Percentiles rank a stretch among this genome's conserved stretches.
phyloP scores from a whole-genome alignment of 768 basidiomycete genomes.

The Termitomyces titanicus region DNA sequence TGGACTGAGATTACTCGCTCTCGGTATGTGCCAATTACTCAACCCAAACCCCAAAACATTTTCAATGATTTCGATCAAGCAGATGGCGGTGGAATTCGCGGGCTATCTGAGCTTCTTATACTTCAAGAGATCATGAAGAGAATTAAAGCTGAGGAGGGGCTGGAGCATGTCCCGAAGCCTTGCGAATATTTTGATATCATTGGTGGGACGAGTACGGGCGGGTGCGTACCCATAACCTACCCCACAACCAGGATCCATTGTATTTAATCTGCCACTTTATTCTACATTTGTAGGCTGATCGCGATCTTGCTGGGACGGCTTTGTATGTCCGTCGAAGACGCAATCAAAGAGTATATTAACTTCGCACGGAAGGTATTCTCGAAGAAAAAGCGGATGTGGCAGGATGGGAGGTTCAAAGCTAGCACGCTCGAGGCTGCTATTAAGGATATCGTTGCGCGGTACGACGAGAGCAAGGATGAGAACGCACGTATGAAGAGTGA shows the following conservation, averaged over 20 bases:
- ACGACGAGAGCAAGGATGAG: background rate
- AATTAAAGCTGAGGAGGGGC: too few species aligned
- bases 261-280: background rate
- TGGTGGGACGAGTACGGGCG: too few species aligned
- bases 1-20: too few species aligned
- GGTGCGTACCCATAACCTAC: too few species aligned
- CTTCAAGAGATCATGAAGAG: too few species aligned
- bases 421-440: background rate
- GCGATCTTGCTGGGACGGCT: slow-evolving; percentile 24
- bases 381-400: background rate
- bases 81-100: too few species aligned
- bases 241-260: background rate
- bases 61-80: too few species aligned
- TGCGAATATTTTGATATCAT: too few species aligned
- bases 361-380: slow-evolving; percentile 8
- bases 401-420: slow-evolving; percentile 4
- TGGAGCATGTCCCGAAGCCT: too few species aligned
- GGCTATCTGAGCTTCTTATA: too few species aligned
- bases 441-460: background rate
- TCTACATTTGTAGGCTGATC: slow-evolving; percentile 9
- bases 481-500: slow-evolving; percentile 1
- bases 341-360: slow-evolving; percentile 13
- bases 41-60: too few species aligned
- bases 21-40: too few species aligned
- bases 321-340: slow-evolving; percentile 18